phyloP scores from a whole-genome alignment of 805 yeast genomes.

The Lipomyces lipofer region DNA sequence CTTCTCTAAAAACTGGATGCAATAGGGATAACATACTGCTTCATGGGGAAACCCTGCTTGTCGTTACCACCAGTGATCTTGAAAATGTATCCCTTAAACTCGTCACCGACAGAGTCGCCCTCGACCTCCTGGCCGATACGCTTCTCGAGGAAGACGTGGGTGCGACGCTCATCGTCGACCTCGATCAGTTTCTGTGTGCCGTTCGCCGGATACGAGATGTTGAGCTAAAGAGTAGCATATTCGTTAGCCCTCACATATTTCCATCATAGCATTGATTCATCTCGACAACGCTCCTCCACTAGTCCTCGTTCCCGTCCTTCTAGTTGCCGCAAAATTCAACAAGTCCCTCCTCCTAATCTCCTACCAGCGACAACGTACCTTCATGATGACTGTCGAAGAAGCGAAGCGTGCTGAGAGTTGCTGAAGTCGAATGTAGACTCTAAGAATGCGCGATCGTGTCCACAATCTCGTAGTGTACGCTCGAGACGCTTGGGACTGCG shows the following conservation, averaged over 20 bases:
- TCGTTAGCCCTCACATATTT: not conserved
- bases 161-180: conserved; percentile 98
- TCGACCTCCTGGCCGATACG: conserved; percentile 99
- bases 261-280: not conserved
- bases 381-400: conserved; percentile 10
- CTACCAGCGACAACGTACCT: conserved; percentile 5
- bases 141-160: conserved; percentile 98
- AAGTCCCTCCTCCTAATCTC: no score
- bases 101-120: conserved; percentile 97
- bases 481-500: no score
- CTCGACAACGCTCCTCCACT: not conserved
- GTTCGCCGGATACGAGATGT: conserved; percentile 99
- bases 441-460: no score
- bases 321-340: not conserved
- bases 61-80: conserved; percentile 99
- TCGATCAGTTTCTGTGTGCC: conserved; percentile 99
- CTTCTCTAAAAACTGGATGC: no score
- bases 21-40: conserved; percentile 53
- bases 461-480: no score
- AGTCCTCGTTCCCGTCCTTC: no score
- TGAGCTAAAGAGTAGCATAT: conserved; percentile 57
- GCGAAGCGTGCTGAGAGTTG: no score
- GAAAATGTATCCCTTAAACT: conserved; percentile 98
- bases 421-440: no score
- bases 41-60: conserved; percentile 99